These are phyloP conservation scores for Hypoxylon sp. DNA, from an alignment of 2,329 filamentous ascomycete species.

Conservation along the genomic window DNA sequence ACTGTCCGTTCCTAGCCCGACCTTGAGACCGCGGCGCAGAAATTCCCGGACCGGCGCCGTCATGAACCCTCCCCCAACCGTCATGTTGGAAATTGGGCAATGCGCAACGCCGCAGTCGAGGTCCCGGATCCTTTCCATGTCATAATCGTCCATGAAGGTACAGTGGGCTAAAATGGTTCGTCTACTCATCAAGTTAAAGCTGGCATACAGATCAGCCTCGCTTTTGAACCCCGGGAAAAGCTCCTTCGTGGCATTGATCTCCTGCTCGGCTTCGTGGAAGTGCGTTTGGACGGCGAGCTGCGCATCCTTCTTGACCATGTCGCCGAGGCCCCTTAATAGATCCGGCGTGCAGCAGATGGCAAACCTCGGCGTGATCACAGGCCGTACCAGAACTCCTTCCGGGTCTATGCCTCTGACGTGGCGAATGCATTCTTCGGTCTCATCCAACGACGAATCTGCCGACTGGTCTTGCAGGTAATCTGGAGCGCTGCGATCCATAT, in stretches of 20 bases:
- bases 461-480: constrained; percentile 60
- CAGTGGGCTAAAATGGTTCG: constrained; percentile 72
- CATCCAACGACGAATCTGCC: constrained; percentile 55
- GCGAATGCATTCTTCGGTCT: constrained; percentile 58
- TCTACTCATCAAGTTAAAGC: constrained; percentile 61
- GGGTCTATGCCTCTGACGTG: constrained; percentile 58
- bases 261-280: constrained; percentile 70
- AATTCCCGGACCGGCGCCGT: constrained; percentile 64
- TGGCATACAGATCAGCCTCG: constrained; percentile 67
- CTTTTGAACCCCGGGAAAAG: constrained; percentile 64
- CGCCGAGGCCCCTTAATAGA: constrained; percentile 63
- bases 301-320: constrained; percentile 57
- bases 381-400: constrained; percentile 52
- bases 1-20: no score
- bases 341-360: constrained; percentile 66
- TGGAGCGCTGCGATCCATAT: constrained; percentile 66
- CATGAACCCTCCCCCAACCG: constrained; percentile 68
- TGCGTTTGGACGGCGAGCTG: constrained; percentile 69
- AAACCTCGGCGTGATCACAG: constrained; percentile 66
- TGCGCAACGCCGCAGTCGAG: constrained; percentile 68
- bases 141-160: constrained; percentile 66
- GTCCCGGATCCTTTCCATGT: constrained; percentile 56
- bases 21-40: no score
- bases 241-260: constrained; percentile 61
- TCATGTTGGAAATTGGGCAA: constrained; percentile 71